Evolutionary conservation across 805 yeast species (phyloP).

Genomic region (Ogataea nonfermentans): DNA sequence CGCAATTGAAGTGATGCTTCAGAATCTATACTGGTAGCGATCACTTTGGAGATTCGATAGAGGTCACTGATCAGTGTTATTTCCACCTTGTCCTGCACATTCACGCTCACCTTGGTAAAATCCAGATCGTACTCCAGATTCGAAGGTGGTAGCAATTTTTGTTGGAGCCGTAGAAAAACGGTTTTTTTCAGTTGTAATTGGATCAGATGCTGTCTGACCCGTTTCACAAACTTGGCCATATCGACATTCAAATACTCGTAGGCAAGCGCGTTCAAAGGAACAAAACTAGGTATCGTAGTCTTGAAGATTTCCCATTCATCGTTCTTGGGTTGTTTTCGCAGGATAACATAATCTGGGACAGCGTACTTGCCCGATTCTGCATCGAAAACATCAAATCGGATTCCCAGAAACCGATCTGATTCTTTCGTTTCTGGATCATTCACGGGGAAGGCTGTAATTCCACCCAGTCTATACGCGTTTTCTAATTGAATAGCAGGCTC

Average conservation of each 20-base stretch:
- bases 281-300: slow-evolving; percentile 35
- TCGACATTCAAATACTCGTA: slow-evolving; percentile 26
- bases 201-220: slow-evolving; percentile 27
- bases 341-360: slow-evolving; percentile 49
- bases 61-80: slow-evolving; percentile 26
- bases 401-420: slow-evolving; percentile 39
- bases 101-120: slow-evolving; percentile 28
- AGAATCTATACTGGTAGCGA: slow-evolving; percentile 13
- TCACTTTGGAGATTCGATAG: slow-evolving; percentile 18
- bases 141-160: slow-evolving; percentile 13
- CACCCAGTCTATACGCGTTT: slow-evolving; percentile 47
- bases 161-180: slow-evolving; percentile 16
- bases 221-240: slow-evolving; percentile 25
- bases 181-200: slow-evolving; percentile 24
- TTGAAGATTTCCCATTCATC: slow-evolving; percentile 34
- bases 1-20: not conserved
- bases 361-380: slow-evolving; percentile 29
- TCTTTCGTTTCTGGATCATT: slow-evolving; percentile 32
- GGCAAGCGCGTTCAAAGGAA: slow-evolving; percentile 28
- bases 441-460: slow-evolving; percentile 51
- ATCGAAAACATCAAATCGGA: slow-evolving; percentile 48
- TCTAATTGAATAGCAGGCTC: slow-evolving; percentile 41
- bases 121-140: slow-evolving; percentile 28
- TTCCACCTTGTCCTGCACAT: slow-evolving; percentile 18
- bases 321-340: slow-evolving; percentile 29